These are phyloP conservation scores for Syzygium grande DNA, from an alignment of 345 rosid genomes.

Conservation along the genomic window DNA sequence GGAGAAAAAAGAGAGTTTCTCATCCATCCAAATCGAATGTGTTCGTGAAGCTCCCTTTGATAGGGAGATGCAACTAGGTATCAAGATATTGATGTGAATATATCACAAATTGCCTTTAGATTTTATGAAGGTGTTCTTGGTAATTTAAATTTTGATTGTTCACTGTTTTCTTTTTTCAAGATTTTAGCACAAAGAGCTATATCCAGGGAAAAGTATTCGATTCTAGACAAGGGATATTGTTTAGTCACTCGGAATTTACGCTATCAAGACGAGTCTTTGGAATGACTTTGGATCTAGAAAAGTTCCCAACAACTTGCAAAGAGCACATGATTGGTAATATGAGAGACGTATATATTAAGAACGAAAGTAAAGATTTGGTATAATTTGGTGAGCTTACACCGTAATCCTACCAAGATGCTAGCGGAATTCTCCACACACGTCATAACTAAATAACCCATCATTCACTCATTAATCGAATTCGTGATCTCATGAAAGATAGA, in stretches of 20 bases:
- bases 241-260: background rate
- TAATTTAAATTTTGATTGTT: background rate
- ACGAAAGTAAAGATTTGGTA: background rate
- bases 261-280: background rate
- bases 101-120: background rate
- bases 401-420: background rate
- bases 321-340: background rate
- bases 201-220: background rate
- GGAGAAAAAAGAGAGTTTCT: background rate
- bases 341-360: background rate
- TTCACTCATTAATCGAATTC: background rate
- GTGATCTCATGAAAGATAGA: background rate
- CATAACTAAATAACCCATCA: background rate
- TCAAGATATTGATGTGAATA: background rate
- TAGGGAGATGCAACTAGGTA: background rate
- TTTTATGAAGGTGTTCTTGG: background rate
- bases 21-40: background rate
- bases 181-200: background rate
- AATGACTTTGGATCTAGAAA: background rate
- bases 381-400: background rate
- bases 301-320: background rate
- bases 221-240: background rate
- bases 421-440: background rate
- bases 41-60: background rate
- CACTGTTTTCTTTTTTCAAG: background rate